Evolutionary conservation across 2,329 filamentous ascomycete genomes (phyloP).

Genomic region (Diaporthe australafricana): DNA sequence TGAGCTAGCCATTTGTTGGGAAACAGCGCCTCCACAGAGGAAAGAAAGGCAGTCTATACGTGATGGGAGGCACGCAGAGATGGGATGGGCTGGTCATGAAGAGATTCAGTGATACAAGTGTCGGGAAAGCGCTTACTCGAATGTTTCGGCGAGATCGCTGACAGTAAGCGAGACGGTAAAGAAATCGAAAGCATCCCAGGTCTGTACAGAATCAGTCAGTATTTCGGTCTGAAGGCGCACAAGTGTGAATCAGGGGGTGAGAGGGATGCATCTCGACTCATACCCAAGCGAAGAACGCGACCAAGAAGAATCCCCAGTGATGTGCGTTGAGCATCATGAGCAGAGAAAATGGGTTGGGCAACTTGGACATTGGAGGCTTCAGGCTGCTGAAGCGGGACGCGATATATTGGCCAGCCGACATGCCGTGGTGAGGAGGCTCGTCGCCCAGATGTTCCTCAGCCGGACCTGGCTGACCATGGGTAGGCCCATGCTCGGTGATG

Average conservation of each 20-base stretch:
- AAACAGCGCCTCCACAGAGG: neutral
- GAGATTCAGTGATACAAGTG: neutral
- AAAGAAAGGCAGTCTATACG: neutral
- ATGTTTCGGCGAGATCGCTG: constrained; percentile 62
- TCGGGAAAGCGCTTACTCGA: constrained; percentile 46
- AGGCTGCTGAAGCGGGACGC: constrained; percentile 65
- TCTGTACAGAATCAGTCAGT: constrained; percentile 48
- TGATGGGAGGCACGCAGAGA: neutral
- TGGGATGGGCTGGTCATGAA: neutral
- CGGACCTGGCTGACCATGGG: neutral
- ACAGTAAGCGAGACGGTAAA: constrained; percentile 73
- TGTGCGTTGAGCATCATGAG: constrained; percentile 60
- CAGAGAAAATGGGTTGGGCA: constrained; percentile 64
- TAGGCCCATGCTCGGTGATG: neutral
- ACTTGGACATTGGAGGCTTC: constrained; percentile 66
- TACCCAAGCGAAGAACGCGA: constrained; percentile 70
- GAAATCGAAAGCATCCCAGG: constrained; percentile 75
- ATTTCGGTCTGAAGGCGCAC: neutral
- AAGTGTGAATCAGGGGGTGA: neutral
- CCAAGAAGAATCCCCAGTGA: constrained; percentile 67
- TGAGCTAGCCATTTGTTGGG: neutral
- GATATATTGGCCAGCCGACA: constrained; percentile 60
- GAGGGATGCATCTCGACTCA: constrained; percentile 36
- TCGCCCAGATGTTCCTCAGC: constrained; percentile 38
- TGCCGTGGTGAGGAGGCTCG: constrained; percentile 59